These are phyloP conservation scores for Chenopodium album DNA, from an alignment of 148 eudicot genomes.

Conservation along the genomic window DNA sequence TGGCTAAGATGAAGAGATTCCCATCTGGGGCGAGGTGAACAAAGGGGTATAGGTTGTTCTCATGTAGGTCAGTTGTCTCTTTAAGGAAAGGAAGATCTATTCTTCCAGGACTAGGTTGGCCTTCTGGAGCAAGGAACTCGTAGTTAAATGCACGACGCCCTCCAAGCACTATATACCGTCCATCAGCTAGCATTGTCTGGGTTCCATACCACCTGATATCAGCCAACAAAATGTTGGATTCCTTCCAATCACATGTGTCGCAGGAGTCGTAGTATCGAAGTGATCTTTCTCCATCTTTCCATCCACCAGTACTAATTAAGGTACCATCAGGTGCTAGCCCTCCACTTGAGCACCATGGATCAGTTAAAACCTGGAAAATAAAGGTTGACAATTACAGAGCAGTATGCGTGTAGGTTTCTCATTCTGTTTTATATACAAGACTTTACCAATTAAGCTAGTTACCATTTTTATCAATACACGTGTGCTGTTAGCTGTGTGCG, in stretches of 20 bases:
- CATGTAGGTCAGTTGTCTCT: constrained; percentile 49
- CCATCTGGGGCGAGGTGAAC: constrained; percentile 71
- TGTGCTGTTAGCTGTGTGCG: neutral
- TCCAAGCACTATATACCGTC: constrained; percentile 52
- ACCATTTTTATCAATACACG: neutral
- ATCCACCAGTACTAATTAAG: constrained; percentile 70
- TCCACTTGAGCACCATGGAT: constrained; percentile 93
- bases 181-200: constrained; percentile 51
- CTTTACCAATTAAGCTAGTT: neutral
- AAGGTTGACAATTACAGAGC: neutral
- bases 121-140: constrained; percentile 50
- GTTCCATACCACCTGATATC: constrained; percentile 66
- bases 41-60: constrained; percentile 91
- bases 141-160: constrained; percentile 61
- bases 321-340: constrained; percentile 53
- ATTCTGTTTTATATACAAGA: too few species aligned
- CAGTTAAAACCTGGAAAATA: constrained; percentile 40
- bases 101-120: constrained; percentile 23
- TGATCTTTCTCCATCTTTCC: constrained; percentile 39
- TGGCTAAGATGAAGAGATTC: constrained; percentile 70
- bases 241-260: constrained; percentile 41
- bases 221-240: constrained; percentile 26
- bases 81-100: constrained; percentile 44
- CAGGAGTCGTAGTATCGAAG: constrained; percentile 38
- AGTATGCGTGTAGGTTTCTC: too few species aligned